Conservation (phyloP, 495 filamentous ascomycete genomes). For the Achaetomiella virescens region DNA sequence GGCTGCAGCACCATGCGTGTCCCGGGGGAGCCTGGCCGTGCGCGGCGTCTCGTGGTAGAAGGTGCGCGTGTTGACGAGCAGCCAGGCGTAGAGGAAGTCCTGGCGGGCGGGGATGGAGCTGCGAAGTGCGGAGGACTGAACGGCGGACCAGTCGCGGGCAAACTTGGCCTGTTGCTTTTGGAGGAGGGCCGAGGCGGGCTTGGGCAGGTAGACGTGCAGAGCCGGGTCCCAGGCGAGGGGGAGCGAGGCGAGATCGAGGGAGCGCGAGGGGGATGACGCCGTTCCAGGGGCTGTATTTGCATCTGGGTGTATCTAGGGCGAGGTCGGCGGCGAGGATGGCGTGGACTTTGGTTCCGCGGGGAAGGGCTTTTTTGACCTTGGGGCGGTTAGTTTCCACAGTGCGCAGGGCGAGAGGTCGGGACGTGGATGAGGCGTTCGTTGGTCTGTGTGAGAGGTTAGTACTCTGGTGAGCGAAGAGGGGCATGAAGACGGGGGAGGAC, state of each 20-base stretch:
- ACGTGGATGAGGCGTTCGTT: constrained; percentile 55
- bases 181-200: constrained; percentile 44
- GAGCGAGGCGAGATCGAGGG: constrained; percentile 56
- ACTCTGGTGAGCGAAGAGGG: not conserved
- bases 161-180: constrained; percentile 57
- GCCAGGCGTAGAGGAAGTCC: constrained; percentile 65
- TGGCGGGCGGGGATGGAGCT: constrained; percentile 41
- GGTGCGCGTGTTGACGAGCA: constrained; percentile 74
- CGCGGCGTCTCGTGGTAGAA: constrained; percentile 62
- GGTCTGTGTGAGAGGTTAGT: constrained; percentile 31
- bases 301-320: constrained; percentile 40
- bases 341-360: constrained; percentile 55
- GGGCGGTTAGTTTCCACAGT: constrained; percentile 55
- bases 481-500: not conserved
- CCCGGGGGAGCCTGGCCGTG: constrained; percentile 39
- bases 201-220: constrained; percentile 46
- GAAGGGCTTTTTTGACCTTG: constrained; percentile 37
- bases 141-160: constrained; percentile 51
- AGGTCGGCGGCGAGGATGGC: constrained; percentile 66
- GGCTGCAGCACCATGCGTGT: constrained; percentile 74
- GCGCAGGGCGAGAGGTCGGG: constrained; percentile 56
- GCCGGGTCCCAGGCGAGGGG: constrained; percentile 61
- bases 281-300: constrained; percentile 50
- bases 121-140: constrained; percentile 22
- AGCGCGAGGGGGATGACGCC: constrained; percentile 58